Evolutionary conservation across 108 stramenopile genomes (phyloP), one percentile per base, ranked within the genome.

Genomic region (Cyclotella choctawhatcheeana): DNA sequence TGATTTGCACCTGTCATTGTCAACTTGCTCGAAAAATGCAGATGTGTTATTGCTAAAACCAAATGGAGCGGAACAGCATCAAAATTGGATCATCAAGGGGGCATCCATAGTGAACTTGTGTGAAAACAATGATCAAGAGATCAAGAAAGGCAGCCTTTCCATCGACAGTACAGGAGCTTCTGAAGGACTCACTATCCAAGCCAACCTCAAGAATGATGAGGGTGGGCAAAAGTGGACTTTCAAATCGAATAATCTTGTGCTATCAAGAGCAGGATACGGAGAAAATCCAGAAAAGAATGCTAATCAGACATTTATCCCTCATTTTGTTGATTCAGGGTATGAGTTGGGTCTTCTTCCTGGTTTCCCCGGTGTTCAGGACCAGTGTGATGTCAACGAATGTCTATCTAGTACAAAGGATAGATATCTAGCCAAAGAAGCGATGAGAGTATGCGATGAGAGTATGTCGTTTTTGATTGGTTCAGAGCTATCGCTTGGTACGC

Each of bases 271-370:
- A 48, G 47, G 47, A n/a, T 4, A 4, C 8, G 17, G 18, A n/a
- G 47, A n/a, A 8, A n/a, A 48, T n/a, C 17, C 47, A 4, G 4
- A 48, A 48, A 48, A 17, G 47, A 48, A 48, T 4, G 12, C 47
- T n/a, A 48, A 48, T 48, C 47, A 48, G 18, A 48, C 47, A n/a
- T 48, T 10, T 10, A n/a, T 4, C 18, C 8, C 47, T 48, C 4
- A n/a, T 48, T 48, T 48, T 48, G n/a, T n/a, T 48, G 47, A 48
- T 48, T 10, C 18, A n/a, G 47, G 47, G 4, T 48, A 48, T n/a
- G 8, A n/a, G 12, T 10, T 17, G 8, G 47, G 47, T 4, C 47
- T 48, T 48, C 16, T 48, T 48, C 47, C 47, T 4, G 47, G 47
- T n/a, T 48, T 48, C 18, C 47, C 47, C 12, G 47, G 47, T n/a